Conservation (phyloP, 2,329 filamentous ascomycete genomes). For the Aureobasidium uvarum region DNA sequence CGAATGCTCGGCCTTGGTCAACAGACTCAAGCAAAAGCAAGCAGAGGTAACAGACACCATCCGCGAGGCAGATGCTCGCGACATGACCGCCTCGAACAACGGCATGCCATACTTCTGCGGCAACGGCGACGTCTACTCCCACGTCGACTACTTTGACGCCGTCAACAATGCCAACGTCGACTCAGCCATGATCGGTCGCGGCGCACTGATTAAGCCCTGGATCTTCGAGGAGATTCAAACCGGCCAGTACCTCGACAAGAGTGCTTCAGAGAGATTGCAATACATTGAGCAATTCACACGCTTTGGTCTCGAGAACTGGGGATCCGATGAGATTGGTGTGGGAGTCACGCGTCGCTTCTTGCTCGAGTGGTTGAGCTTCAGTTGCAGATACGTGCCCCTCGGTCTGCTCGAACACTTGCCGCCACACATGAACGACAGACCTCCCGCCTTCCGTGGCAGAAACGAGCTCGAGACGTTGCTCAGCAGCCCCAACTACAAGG, state of each 20-base stretch:
- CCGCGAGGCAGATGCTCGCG: slow-evolving; percentile 71
- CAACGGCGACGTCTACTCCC: slow-evolving; percentile 95
- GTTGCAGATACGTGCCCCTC: slow-evolving; percentile 85
- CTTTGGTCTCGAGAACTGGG: slow-evolving; percentile 92
- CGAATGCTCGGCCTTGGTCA: slow-evolving; percentile 81
- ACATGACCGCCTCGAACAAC: slow-evolving; percentile 63
- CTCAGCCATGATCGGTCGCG: slow-evolving; percentile 95
- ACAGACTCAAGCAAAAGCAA: slow-evolving; percentile 69
- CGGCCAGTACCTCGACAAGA: slow-evolving; percentile 94
- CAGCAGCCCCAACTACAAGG: slow-evolving; percentile 85
- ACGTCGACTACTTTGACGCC: slow-evolving; percentile 79
- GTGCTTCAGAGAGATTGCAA: slow-evolving; percentile 75
- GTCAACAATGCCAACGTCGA: slow-evolving; percentile 78
- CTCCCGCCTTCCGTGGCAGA: slow-evolving; percentile 77
- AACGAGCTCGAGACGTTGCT: slow-evolving; percentile 94
- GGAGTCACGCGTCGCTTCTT: slow-evolving; percentile 89
- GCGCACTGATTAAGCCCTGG: slow-evolving; percentile 96
- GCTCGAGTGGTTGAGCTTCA: slow-evolving; percentile 93
- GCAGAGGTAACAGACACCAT: slow-evolving; percentile 70
- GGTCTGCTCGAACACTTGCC: slow-evolving; percentile 86
- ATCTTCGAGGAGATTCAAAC: slow-evolving; percentile 93
- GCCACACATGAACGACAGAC: slow-evolving; percentile 82
- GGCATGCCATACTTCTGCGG: slow-evolving; percentile 86
- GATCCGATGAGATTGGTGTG: slow-evolving; percentile 89
- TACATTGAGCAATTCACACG: slow-evolving; percentile 88